phyloP scores from a whole-genome alignment of 1,139 yeast genomes.

The Suhomyces coccinellae region DNA sequence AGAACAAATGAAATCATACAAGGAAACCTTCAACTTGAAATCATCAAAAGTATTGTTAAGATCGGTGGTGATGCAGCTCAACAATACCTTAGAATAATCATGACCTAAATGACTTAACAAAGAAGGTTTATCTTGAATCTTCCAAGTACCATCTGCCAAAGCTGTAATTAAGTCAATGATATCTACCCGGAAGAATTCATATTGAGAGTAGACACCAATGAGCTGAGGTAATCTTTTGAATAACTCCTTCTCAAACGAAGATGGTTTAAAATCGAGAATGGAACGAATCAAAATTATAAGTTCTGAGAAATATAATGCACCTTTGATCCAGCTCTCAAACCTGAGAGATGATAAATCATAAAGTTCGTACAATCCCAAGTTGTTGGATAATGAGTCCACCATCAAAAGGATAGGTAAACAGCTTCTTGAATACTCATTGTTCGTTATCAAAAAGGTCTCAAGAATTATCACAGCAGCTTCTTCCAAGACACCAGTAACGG shows the following conservation, averaged over 20 bases:
- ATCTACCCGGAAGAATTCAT: slow-evolving; percentile 48
- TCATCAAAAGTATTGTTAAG: slow-evolving; percentile 61
- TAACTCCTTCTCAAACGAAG: slow-evolving; percentile 63
- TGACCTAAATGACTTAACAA: slow-evolving; percentile 78
- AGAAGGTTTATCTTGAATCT: slow-evolving; percentile 61
- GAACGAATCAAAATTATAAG: slow-evolving; percentile 57
- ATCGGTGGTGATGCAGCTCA: slow-evolving; percentile 60
- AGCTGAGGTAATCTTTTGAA: slow-evolving; percentile 58
- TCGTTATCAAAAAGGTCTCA: slow-evolving; percentile 56
- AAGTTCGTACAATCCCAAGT: slow-evolving; percentile 40
- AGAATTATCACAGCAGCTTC: slow-evolving; percentile 50
- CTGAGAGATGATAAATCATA: slow-evolving; percentile 45
- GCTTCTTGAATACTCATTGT: slow-evolving; percentile 53
- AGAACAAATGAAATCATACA: slow-evolving; percentile 74
- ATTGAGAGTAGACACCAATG: slow-evolving; percentile 58
- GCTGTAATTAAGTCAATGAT: slow-evolving; percentile 61
- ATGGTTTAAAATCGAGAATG: slow-evolving; percentile 48
- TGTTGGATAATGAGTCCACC: slow-evolving; percentile 48
- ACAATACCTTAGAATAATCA: slow-evolving; percentile 57
- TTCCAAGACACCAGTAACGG: slow-evolving; percentile 30
- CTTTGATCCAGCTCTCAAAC: slow-evolving; percentile 44
- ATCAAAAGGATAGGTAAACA: slow-evolving; percentile 55
- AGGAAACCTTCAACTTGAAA: slow-evolving; percentile 52
- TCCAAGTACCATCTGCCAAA: slow-evolving; percentile 64
- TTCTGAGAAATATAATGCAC: slow-evolving; percentile 43